Evolutionary conservation across 2,329 filamentous ascomycete species (phyloP).

Genomic region (Botryosphaeria dothidea): DNA sequence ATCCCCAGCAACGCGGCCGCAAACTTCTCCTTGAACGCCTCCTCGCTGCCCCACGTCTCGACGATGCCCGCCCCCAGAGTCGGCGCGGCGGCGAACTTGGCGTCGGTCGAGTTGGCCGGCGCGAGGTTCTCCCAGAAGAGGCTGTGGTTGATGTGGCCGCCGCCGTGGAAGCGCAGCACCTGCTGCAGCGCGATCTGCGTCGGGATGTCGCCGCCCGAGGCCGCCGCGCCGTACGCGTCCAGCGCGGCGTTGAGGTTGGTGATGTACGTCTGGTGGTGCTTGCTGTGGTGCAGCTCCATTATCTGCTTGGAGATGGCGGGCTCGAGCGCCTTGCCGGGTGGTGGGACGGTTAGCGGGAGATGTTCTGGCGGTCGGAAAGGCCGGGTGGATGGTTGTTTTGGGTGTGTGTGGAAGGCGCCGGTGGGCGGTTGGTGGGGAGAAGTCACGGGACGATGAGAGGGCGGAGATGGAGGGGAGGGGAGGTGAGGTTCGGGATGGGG

Average conservation of each 20-base stretch:
- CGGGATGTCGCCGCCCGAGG: conserved; percentile 59
- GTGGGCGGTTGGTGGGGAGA: background rate
- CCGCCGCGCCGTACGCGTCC: conserved; percentile 59
- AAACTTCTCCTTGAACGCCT: conserved; percentile 67
- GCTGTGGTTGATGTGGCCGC: conserved; percentile 90
- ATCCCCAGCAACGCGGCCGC: conserved; percentile 66
- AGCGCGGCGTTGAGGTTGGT: conserved; percentile 72
- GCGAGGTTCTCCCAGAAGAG: conserved; percentile 88
- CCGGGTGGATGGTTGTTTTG: conserved; percentile 5
- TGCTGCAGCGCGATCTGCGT: conserved; percentile 67
- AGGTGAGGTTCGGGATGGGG: background rate
- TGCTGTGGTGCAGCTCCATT: conserved; percentile 78
- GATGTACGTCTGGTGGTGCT: conserved; percentile 79
- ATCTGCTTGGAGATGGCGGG: conserved; percentile 75
- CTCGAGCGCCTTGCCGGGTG: conserved; percentile 60
- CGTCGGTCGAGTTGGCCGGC: conserved; percentile 59
- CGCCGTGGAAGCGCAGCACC: conserved; percentile 83
- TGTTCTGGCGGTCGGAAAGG: too few species aligned
- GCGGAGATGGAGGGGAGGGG: background rate
- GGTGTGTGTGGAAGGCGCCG: background rate
- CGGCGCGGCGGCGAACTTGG: conserved; percentile 58
- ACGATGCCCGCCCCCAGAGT: conserved; percentile 62
- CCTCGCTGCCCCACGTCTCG: conserved; percentile 67
- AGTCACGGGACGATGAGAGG: background rate
- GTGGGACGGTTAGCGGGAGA: background rate